Evolutionary conservation across 2,329 filamentous ascomycete genomes (phyloP).

Genomic region (Ophiostoma pallidulum): DNA sequence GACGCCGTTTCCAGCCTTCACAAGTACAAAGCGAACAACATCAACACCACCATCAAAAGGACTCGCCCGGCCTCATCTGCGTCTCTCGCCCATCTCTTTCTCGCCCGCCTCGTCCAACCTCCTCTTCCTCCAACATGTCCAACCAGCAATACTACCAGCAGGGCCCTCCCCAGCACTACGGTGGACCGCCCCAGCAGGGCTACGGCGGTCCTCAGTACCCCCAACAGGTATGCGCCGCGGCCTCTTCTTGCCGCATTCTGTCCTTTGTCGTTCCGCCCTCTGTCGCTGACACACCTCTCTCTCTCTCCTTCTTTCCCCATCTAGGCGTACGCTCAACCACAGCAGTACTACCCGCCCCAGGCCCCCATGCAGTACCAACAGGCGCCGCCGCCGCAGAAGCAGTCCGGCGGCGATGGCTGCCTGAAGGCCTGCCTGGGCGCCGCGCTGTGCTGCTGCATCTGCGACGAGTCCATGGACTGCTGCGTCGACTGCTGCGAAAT

Average conservation of each 20-base stretch:
- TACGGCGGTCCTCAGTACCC: constrained; percentile 37
- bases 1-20: neutral
- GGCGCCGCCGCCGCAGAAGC: constrained; percentile 29
- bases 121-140: constrained; percentile 23
- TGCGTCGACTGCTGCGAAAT: constrained; percentile 38
- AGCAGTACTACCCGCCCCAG: constrained; percentile 35
- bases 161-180: constrained; percentile 22
- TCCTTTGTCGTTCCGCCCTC: neutral
- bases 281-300: no score
- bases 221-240: constrained; percentile 28
- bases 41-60: no score
- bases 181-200: constrained; percentile 19
- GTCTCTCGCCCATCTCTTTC: neutral
- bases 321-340: constrained; percentile 23
- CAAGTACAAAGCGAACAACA: no score
- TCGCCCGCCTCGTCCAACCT: neutral
- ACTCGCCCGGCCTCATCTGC: neutral
- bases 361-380: constrained; percentile 36
- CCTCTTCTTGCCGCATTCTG: constrained; percentile 2
- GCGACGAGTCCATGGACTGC: constrained; percentile 41
- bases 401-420: constrained; percentile 30
- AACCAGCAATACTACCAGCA: constrained; percentile 29
- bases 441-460: constrained; percentile 42
- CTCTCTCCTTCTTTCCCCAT: no score
- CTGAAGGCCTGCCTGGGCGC: constrained; percentile 29